These are phyloP conservation scores for Aspergillus vadensis DNA, from an alignment of 2,329 filamentous ascomycete genomes.

Conservation along the genomic window DNA sequence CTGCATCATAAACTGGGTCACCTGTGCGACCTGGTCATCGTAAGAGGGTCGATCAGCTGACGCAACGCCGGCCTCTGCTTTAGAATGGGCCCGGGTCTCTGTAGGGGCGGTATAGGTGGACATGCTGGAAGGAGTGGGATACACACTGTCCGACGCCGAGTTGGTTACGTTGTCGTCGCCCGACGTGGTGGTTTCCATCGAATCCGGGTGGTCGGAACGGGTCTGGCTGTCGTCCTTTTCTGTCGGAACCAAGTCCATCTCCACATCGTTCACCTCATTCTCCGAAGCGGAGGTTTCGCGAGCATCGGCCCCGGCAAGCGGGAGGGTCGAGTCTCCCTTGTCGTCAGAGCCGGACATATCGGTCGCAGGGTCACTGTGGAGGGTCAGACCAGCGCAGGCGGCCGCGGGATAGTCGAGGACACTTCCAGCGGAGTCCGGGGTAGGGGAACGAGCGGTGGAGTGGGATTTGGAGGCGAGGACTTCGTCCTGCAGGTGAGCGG, in stretches of 20 bases:
- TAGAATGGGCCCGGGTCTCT: slow-evolving; percentile 30
- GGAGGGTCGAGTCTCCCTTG: slow-evolving; percentile 25
- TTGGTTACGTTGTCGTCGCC: slow-evolving; percentile 28
- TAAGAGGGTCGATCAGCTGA: slow-evolving; percentile 48
- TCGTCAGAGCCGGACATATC: slow-evolving; percentile 47
- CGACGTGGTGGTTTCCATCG: slow-evolving; percentile 48
- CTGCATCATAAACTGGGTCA: slow-evolving; percentile 60
- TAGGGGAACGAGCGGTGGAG: slow-evolving; percentile 40
- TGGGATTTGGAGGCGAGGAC: slow-evolving; percentile 40
- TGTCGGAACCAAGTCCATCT: slow-evolving; percentile 25
- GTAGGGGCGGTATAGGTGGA: slow-evolving; percentile 38
- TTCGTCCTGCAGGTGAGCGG: slow-evolving; percentile 59
- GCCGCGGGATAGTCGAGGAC: slow-evolving; percentile 50
- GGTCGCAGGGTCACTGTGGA: slow-evolving; percentile 48
- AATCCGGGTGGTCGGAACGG: slow-evolving; percentile 37
- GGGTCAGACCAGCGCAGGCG: slow-evolving; percentile 55
- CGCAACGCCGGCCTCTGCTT: slow-evolving; percentile 23
- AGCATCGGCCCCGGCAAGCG: slow-evolving; percentile 27
- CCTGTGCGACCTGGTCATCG: slow-evolving; percentile 73
- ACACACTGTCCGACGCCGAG: slow-evolving; percentile 36
- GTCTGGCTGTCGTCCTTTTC: slow-evolving; percentile 21
- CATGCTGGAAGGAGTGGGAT: slow-evolving; percentile 43
- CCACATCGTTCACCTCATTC: slow-evolving; percentile 20
- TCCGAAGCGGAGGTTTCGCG: slow-evolving; percentile 37
- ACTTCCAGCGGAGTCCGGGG: slow-evolving; percentile 31